A percentile compares a stretch with the other conserved stretches of the same genome.
Evolutionary conservation across 371 early-diverging fungal genomes (phyloP).

Genomic region (Cokeromyces recurvatus): DNA sequence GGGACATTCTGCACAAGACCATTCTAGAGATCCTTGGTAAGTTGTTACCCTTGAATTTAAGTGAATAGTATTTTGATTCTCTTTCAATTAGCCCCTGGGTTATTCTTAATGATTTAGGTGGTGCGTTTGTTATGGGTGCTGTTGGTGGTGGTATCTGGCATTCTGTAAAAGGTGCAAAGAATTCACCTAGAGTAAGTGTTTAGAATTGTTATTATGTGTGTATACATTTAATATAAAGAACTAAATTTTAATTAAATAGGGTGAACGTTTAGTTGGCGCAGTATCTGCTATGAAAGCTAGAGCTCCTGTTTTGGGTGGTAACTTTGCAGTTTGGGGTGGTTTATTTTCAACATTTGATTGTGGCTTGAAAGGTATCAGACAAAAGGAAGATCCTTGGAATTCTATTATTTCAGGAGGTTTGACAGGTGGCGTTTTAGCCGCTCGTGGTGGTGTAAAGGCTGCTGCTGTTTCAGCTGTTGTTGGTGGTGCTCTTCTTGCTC

Average conservation of each 20-base stretch:
- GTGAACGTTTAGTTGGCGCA: constrained; percentile 86
- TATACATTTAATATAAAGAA: too few relatives aligned
- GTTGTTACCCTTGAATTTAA: constrained; percentile 2
- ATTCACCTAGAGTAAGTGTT: constrained; percentile 82
- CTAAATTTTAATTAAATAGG: too few relatives aligned
- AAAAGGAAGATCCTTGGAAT: constrained; percentile 98
- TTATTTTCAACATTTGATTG: constrained; percentile 96
- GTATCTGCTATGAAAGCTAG: constrained; percentile 88
- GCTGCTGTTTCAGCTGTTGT: constrained; percentile 82
- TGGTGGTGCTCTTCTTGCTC: constrained; percentile 87
- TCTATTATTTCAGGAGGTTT: constrained; percentile 87
- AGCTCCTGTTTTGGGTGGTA: constrained; percentile 93
- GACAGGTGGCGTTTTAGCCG: constrained; percentile 93
- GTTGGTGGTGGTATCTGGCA: constrained; percentile 96
- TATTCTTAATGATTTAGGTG: constrained; percentile 94
- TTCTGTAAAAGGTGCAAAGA: constrained; percentile 94
- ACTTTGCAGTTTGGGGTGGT: constrained; percentile 98
- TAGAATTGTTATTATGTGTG: too few relatives aligned
- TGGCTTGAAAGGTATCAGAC: constrained; percentile 82
- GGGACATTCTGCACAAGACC: constrained; percentile 46
- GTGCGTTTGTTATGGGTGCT: constrained; percentile 96
- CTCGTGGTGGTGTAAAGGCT: constrained; percentile 85
- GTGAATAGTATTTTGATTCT: neutral
- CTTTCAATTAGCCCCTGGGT: constrained; percentile 76
- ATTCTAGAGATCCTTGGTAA: constrained; percentile 51